Base-by-base conservation (phyloP, 2,329 filamentous ascomycete species). In the Talaromyces sp. region DNA sequence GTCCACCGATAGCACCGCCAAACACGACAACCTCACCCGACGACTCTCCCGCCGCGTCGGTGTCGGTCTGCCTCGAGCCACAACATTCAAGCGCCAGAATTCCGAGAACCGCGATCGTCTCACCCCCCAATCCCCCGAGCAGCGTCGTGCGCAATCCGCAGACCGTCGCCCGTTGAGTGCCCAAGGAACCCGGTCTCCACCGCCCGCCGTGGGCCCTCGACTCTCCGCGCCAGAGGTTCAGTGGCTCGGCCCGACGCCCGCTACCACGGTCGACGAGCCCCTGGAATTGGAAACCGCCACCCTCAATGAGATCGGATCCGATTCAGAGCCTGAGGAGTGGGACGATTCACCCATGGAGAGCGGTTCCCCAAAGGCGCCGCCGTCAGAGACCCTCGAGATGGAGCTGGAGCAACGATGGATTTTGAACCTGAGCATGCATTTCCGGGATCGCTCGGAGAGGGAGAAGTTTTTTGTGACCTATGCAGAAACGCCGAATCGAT, bases 401-500 rank as follows among this genome's bases (percentile, higher is more conserved):
- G 93, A 97, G 72, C 81, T 97, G 50, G 91, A 97, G 66, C 84
- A 81, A 55, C 87, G 84, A 66, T 99, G 94, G 94, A 97, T 99
- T 55, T 79, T 99, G 62, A 99, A 99, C 68, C 82, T 97, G 55
- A 97, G 91, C 74, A 97, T 99, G 94, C 91, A 96, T 72, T 99
- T 97, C 72, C 86, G 92, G 54, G 94, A 99, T 75, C 87, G 88
- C 65, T 95, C 92, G 11, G 89, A 90, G 64, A 84, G 93, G 39
- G 94, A 99, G 72, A 99, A 99, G 72, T 97, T 97, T 77, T 99
- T 97, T 71, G 87, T 99, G 58, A 97, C 94, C 0, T 99, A 90
- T 70, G 90, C 91, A 43, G 88, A 96, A 70, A 82, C 83, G 43
- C 86, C 90, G 4, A 88, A 84, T 57, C 79, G 85, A 56, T 96